A percentile compares a stretch with the other conserved stretches of the same genome.
Conservation (phyloP, 2,329 filamentous ascomycete genomes). For the Hyphodiscus sp. region DNA sequence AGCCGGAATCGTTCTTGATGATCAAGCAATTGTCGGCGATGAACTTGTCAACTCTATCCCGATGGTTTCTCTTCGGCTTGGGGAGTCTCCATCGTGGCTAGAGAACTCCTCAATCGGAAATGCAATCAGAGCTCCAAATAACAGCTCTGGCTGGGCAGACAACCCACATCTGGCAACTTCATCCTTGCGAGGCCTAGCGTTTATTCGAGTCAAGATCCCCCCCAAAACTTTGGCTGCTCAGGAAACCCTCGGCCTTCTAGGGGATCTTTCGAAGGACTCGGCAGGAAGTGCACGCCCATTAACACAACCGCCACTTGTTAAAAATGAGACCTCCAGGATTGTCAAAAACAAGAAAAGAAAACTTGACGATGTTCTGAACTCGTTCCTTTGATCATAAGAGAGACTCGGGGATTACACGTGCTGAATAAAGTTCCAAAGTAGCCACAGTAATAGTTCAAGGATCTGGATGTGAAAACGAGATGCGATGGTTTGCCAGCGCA, state of each 20-base stretch:
- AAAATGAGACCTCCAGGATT: constrained; percentile 1
- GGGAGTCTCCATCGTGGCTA: constrained; percentile 5
- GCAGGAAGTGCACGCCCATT: neutral
- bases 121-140: neutral
- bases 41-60: constrained; percentile 23
- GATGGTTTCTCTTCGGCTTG: constrained; percentile 26
- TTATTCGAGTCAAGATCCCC: constrained; percentile 14
- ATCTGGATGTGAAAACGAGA: neutral
- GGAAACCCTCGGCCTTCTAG: neutral
- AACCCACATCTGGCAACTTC: neutral
- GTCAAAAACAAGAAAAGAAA: constrained; percentile 19
- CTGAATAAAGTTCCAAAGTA: neutral
- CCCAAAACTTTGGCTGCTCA: neutral
- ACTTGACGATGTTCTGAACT: constrained; percentile 17
- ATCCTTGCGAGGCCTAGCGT: constrained; percentile 2
- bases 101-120: neutral
- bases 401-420: neutral
- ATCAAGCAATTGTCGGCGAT: constrained; percentile 15
- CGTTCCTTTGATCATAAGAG: constrained; percentile 9
- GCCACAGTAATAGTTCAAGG: neutral
- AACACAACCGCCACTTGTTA: neutral
- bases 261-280: neutral
- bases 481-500: too few relatives aligned
- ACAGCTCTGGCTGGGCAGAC: constrained; percentile 7
- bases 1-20: constrained; percentile 17